These are phyloP conservation scores for Lipomyces oligophaga DNA, from an alignment of 805 yeast species.

Conservation along the genomic window DNA sequence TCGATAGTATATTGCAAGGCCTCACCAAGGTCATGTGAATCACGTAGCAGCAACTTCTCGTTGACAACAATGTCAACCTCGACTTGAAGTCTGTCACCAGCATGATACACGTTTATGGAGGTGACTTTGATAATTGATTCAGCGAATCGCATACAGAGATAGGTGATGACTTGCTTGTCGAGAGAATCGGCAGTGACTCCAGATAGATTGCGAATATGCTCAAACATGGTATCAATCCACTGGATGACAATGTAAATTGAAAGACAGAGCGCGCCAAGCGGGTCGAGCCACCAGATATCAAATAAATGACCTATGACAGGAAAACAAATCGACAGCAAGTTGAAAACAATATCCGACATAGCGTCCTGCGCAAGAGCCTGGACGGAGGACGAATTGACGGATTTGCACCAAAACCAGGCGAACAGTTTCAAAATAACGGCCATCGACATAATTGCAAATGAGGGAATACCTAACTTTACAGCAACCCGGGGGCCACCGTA, in stretches of 20 bases:
- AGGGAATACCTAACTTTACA: conserved; percentile 48
- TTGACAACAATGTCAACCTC: conserved; percentile 60
- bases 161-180: conserved; percentile 54
- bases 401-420: conserved; percentile 62
- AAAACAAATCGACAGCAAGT: conserved; percentile 57
- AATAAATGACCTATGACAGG: conserved; percentile 56
- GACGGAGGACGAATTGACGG: conserved; percentile 60
- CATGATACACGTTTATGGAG: conserved; percentile 56
- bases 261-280: conserved; percentile 54
- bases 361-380: conserved; percentile 83
- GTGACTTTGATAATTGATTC: conserved; percentile 54
- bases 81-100: conserved; percentile 60
- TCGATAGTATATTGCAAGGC: conserved; percentile 64
- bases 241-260: conserved; percentile 51
- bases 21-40: conserved; percentile 64
- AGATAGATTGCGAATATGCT: conserved; percentile 58
- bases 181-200: conserved; percentile 55
- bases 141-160: conserved; percentile 55
- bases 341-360: conserved; percentile 70
- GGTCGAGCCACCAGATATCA: conserved; percentile 50
- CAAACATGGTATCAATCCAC: conserved; percentile 53
- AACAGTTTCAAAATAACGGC: conserved; percentile 59
- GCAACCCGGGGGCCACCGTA: conserved; percentile 34
- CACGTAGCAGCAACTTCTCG: conserved; percentile 46
- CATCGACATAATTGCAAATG: conserved; percentile 55